Base-by-base conservation (phyloP, 108 stramenopile genomes). In the Fragilaria crotonensis region DNA sequence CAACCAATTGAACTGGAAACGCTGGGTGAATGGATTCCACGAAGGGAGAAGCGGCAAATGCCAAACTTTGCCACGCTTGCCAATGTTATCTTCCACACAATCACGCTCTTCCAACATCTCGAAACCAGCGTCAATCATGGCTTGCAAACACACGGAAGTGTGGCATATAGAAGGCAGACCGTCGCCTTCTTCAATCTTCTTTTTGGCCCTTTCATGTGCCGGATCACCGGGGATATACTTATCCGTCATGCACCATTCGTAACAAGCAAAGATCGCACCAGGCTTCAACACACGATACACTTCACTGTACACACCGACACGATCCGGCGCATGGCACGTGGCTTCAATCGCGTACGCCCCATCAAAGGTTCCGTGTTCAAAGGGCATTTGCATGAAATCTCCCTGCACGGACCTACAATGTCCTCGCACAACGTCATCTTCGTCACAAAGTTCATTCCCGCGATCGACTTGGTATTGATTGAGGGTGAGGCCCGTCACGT, bases 191-290 rank as follows among this genome's bases (percentile, higher is more conserved):
- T 95, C 88, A 59, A 91, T 89, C 33, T 84, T 71, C 64, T 93
- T 90, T 77, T 95, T 95, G 63, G 89, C 76, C 22, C 17, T 25
- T 36, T 78, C 72, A 60, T 95, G 94, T 33, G 72, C 49, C 17
- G 63, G 64, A 52, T 89, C 85, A 25, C 26, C 59, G 7, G 84
- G 53, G 54, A 92, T 87, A 60, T 83, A 95, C 61, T 72, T 70
- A 66, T 91, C 89, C 20, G 90, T 95, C 64, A 95, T 72, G 72
- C 87, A 90, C 94, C 94, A 95, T 64, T 95, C 94, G 63, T 95
- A 93, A 57, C 76, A 80, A 20, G 87, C 90, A 63, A 95, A 92
- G 5, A 71, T 56, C n/a, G 66, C 45, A 11, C 90, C 90, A 0
- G 94, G 94, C 64, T 95, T 89, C 36, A 95, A 68, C 9, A 81